Evolutionary conservation across 371 early-diverging fungal genomes (phyloP).

Genomic region (Lichtheimia ramosa): DNA sequence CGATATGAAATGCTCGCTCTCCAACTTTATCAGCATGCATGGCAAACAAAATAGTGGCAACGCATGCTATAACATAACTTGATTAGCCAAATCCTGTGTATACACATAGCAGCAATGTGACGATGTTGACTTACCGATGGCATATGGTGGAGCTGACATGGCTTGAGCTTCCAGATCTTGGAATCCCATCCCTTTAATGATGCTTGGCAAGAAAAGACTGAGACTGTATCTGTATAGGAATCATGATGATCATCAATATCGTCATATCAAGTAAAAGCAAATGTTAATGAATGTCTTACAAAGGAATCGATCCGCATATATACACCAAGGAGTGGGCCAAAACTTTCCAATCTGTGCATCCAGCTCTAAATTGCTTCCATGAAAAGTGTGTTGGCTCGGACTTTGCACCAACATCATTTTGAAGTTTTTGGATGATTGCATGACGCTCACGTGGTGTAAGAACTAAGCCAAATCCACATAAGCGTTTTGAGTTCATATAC

Average conservation of each 20-base stretch:
- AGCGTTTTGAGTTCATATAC: neutral
- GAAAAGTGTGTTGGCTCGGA: slow-evolving; percentile 55
- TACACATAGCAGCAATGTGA: neutral
- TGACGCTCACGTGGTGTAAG: slow-evolving; percentile 59
- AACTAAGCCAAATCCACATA: slow-evolving; percentile 24
- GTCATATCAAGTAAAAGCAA: too few relatives aligned
- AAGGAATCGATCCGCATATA: slow-evolving; percentile 63
- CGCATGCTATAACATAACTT: slow-evolving; percentile 33
- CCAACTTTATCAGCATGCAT: slow-evolving; percentile 64
- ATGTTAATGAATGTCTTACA: slow-evolving; percentile 5
- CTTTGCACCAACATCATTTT: slow-evolving; percentile 59
- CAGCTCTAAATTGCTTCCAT: slow-evolving; percentile 57
- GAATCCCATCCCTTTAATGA: slow-evolving; percentile 69
- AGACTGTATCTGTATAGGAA: slow-evolving; percentile 40
- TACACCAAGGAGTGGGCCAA: slow-evolving; percentile 59
- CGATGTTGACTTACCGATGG: slow-evolving; percentile 1
- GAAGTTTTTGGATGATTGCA: slow-evolving; percentile 56
- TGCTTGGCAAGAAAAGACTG: slow-evolving; percentile 70
- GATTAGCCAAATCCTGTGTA: neutral
- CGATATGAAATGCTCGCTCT: slow-evolving; percentile 66
- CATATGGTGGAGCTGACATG: slow-evolving; percentile 34
- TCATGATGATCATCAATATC: too few relatives aligned
- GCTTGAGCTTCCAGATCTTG: slow-evolving; percentile 48
- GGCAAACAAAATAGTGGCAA: slow-evolving; percentile 55
- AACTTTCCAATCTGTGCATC: slow-evolving; percentile 59